Percentiles rank a stretch among this genome's conserved stretches.
phyloP scores from a whole-genome alignment of 345 rosid genomes.

The Euphorbia tirucalli region DNA sequence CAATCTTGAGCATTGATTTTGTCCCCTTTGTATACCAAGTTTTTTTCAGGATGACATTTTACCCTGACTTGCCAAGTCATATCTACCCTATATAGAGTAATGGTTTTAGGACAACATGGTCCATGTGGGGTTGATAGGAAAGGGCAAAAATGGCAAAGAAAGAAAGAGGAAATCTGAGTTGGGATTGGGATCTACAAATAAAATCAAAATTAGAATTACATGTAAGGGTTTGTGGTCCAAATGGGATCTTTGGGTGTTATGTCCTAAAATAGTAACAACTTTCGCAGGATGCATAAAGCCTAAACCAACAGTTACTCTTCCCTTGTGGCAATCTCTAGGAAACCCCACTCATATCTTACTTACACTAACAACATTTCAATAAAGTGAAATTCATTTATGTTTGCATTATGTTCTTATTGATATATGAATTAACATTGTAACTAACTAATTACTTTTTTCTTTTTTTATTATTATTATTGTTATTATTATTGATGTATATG shows the following conservation, averaged over 20 bases:
- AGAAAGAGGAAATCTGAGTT: slow-evolving; percentile 49
- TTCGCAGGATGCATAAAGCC: slow-evolving; percentile 63
- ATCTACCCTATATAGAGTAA: not conserved
- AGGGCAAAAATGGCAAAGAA: slow-evolving; percentile 32
- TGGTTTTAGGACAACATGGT: slow-evolving; percentile 4
- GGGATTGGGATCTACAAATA: slow-evolving; percentile 58
- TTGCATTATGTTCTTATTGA: too few relatives aligned
- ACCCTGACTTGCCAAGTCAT: not conserved
- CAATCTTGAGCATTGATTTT: slow-evolving; percentile 23
- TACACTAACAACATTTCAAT: slow-evolving; percentile 20
- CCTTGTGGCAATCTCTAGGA: slow-evolving; percentile 35
- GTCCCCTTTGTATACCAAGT: slow-evolving; percentile 25
- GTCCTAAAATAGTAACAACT: slow-evolving; percentile 39
- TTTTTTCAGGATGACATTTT: not conserved
- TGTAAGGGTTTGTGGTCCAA: slow-evolving; percentile 39
- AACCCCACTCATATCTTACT: not conserved
- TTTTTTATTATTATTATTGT: too few relatives aligned
- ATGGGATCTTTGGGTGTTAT: slow-evolving; percentile 32
- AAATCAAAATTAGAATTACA: slow-evolving; percentile 24
- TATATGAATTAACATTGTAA: too few relatives aligned
- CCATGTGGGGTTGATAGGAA: not conserved
- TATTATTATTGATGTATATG: too few relatives aligned
- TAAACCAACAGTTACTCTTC: slow-evolving; percentile 56
- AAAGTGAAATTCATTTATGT: too few relatives aligned
- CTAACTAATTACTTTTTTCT: too few relatives aligned